A percentile compares a stretch with the other conserved stretches of the same genome.
These are phyloP conservation scores for Orbilia javanica DNA, from an alignment of 2,329 filamentous ascomycete species.

Conservation along the genomic window DNA sequence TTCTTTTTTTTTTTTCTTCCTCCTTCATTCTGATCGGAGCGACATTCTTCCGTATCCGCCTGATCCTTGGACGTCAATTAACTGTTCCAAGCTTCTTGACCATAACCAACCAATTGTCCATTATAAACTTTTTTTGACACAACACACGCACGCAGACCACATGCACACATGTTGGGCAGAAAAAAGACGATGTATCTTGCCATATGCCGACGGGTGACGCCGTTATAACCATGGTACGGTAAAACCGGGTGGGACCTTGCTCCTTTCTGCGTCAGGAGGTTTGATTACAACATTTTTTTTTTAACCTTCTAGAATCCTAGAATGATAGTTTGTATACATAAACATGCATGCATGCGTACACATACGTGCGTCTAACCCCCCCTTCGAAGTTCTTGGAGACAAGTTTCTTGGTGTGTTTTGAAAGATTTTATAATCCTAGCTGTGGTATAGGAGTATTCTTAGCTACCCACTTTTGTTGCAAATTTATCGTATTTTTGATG, in stretches of 20 bases:
- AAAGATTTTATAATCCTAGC: too few species aligned
- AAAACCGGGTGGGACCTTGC: conserved; percentile 19
- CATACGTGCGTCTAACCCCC: too few species aligned
- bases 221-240: conserved; percentile 21
- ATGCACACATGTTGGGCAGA: background rate
- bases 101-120: too few species aligned
- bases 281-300: background rate
- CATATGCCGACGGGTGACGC: conserved; percentile 15
- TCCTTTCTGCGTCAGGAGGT: background rate
- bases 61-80: background rate
- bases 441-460: too few species aligned
- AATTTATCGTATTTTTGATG: too few species aligned
- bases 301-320: conserved; percentile 11
- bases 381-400: too few species aligned
- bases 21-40: background rate
- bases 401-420: too few species aligned
- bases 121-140: too few species aligned
- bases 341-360: too few species aligned
- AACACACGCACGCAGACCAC: background rate
- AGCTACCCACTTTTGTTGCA: too few species aligned
- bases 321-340: too few species aligned
- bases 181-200: conserved; percentile 4
- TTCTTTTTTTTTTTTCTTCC: background rate
- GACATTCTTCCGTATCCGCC: conserved; percentile 19
- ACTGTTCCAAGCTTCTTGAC: background rate